Base-by-base conservation (phyloP, 1,284 basidiomycete genomes). In the Trichosporon coremiiforme region DNA sequence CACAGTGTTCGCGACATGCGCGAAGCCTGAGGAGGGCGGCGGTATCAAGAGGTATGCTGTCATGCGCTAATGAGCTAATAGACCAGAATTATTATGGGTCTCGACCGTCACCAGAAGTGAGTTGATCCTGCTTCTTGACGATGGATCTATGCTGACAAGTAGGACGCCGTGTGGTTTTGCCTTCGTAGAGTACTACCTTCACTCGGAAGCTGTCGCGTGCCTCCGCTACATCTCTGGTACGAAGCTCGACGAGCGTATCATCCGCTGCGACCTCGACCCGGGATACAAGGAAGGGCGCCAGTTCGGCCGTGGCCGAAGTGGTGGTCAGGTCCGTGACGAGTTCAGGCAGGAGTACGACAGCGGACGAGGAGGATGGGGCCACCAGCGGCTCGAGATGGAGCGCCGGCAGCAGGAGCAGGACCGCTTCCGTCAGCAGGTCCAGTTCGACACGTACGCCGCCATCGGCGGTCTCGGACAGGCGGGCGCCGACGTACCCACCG, bases 81-180 rank as follows among this genome's bases (percentile, higher is more conserved):
- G 12, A 25, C 50, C 64, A 83, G 82, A 74, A 97, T 99, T 76
- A 99, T 99, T 78, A 99, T 99, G 97, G 97, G 97, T 31, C 87
- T 99, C 47, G 97, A 99, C 85, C 87, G 97, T 69, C 94, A 98
- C 81, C 92, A 91, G 64, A 91, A 95, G 93, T 91, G 65, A 68
- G 78, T 71, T 4, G 9, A 50, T 9, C 29, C 36, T 10, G 15
- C 25, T 47, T 38, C 33, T 4, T 31, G 20, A 35, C 33, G 33
- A n/a, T 35, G 33, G 33, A 9, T 4, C 1, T 17, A 31, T n/a
- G n/a, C 20, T 41, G n/a, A 64, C 72, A 33, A 70, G 68, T 6
- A 96, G 94, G 78, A 99, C 97, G 64, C 97, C 97, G 0, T 99
- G 97, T 80, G 97, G 97, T 0, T 99, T 99, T 83, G 98, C 96